Evolutionary conservation across 805 yeast genomes (phyloP).

Genomic region (Candida argentea): DNA sequence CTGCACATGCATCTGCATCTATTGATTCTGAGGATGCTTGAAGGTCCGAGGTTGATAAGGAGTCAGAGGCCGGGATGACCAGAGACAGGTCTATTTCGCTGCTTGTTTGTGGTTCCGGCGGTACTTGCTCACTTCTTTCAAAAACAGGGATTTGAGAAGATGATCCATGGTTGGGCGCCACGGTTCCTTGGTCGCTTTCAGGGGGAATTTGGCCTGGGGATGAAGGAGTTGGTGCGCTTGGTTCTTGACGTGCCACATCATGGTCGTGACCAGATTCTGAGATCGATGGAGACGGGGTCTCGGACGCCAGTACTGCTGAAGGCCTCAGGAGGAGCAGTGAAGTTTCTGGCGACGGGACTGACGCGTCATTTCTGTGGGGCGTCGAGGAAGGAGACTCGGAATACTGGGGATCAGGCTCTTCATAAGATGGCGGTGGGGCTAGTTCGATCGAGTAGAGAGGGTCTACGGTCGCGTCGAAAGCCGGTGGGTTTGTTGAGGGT

Average conservation of each 20-base stretch:
- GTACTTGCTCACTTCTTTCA: no score
- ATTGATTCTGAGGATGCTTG: no score
- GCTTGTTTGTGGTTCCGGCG: no score
- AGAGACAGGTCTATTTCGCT: no score
- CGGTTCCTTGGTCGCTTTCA: no score
- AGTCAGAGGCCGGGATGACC: no score
- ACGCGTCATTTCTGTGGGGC: conserved; percentile 5
- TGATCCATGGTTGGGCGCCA: no score
- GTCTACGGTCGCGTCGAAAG: conserved; percentile 31
- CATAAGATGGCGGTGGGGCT: conserved; percentile 23
- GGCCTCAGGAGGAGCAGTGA: conserved; percentile 2
- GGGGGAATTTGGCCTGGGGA: no score
- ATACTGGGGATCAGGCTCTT: conserved; percentile 9
- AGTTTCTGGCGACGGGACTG: conserved; percentile 4
- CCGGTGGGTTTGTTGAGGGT: conserved; percentile 56
- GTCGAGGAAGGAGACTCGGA: conserved; percentile 15
- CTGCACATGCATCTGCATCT: no score
- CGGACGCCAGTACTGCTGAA: conserved; percentile 7
- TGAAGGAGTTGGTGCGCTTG: background rate
- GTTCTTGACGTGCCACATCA: background rate
- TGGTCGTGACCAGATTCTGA: conserved; percentile 2
- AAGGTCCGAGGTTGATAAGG: no score
- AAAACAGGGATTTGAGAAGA: no score
- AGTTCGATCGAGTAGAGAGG: conserved; percentile 8
- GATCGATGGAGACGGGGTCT: conserved; percentile 9